Percentiles rank a stretch among this genome's conserved stretches.
Evolutionary conservation across 2,329 filamentous ascomycete genomes (phyloP).

Genomic region (Penicillium sp.): DNA sequence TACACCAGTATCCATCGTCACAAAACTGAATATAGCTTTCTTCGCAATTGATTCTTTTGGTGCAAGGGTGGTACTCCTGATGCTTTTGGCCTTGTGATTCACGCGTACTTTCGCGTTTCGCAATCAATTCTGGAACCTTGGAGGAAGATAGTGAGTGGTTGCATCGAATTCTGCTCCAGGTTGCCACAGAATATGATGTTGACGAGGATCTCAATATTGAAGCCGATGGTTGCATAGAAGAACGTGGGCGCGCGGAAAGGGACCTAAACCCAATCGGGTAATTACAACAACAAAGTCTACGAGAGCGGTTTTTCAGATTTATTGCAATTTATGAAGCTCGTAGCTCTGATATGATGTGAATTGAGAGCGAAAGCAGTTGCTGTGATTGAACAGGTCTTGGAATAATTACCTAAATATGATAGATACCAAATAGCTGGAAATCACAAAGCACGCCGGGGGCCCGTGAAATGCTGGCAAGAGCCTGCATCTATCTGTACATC

Average conservation of each 20-base stretch:
- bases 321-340: neutral
- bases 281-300: conserved; percentile 16
- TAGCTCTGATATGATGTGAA: neutral
- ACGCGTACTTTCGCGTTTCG: neutral
- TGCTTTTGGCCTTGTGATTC: too few species aligned
- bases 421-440: neutral
- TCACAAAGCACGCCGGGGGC: neutral
- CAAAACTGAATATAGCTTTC: neutral
- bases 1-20: conserved; percentile 4
- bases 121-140: neutral
- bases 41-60: neutral
- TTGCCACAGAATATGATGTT: neutral
- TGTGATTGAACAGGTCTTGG: neutral
- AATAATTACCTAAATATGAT: neutral
- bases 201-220: neutral
- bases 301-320: too few species aligned
- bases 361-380: neutral
- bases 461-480: neutral
- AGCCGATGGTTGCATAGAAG: conserved; percentile 5
- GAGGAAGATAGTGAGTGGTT: neutral
- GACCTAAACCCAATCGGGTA: conserved; percentile 24
- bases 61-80: neutral
- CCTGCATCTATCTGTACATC: conserved; percentile 2
- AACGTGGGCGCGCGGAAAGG: conserved; percentile 14
- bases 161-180: neutral